phyloP scores from a whole-genome alignment of 164 flowering plant species.

The Tetrastigma voinierianum region DNA sequence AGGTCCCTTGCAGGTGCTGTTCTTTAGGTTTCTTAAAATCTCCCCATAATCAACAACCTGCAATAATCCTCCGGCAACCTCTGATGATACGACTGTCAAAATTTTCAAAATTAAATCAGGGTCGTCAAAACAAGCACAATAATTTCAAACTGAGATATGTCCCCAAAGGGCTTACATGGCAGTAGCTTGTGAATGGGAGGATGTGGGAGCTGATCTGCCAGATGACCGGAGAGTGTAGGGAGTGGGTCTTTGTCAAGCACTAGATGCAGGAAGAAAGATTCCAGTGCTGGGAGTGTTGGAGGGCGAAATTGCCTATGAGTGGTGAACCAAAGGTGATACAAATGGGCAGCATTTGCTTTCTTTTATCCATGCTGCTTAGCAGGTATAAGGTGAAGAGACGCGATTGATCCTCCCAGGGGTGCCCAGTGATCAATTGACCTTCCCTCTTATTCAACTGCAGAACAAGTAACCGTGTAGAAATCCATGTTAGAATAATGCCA shows the following conservation, averaged over 20 bases:
- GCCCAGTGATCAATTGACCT: slow-evolving; percentile 32
- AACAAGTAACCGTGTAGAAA: too few species aligned
- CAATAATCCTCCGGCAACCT: not conserved
- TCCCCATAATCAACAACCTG: slow-evolving; percentile 18
- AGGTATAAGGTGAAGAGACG: slow-evolving; percentile 51
- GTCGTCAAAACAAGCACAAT: slow-evolving; percentile 33
- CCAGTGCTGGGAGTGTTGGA: slow-evolving; percentile 33
- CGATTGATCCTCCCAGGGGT: slow-evolving; percentile 48
- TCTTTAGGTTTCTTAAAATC: slow-evolving; percentile 15
- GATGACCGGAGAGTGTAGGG: slow-evolving; percentile 19
- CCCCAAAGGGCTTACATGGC: slow-evolving; percentile 49
- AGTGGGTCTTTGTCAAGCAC: slow-evolving; percentile 26
- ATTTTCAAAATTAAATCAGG: slow-evolving; percentile 22
- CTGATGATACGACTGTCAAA: too few species aligned
- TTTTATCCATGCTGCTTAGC: slow-evolving; percentile 15
- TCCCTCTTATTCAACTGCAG: too few species aligned
- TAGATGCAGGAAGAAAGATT: slow-evolving; percentile 39
- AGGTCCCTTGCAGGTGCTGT: slow-evolving; percentile 5
- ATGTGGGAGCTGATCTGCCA: not conserved
- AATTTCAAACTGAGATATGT: too few species aligned
- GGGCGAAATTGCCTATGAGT: slow-evolving; percentile 32
- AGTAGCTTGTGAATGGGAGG: not conserved
- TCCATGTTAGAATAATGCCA: too few species aligned
- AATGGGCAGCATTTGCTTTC: slow-evolving; percentile 19
- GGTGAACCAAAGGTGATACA: slow-evolving; percentile 58